Evolutionary conservation across 2,329 filamentous ascomycete species (phyloP).

Genomic region (Claviceps sp.): DNA sequence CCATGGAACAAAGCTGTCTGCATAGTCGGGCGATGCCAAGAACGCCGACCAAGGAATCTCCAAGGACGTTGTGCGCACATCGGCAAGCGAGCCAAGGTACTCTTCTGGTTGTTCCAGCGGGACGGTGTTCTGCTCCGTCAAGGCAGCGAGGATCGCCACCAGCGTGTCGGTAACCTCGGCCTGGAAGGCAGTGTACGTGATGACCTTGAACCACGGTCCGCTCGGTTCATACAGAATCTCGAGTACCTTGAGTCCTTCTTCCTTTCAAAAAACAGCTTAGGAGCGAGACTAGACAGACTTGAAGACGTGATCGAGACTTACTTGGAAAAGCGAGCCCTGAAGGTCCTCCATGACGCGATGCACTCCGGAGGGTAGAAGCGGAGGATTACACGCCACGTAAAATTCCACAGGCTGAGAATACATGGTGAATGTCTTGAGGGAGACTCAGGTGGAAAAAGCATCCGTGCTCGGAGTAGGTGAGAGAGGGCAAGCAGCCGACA

Average conservation of each 20-base stretch:
- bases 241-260: conserved; percentile 6
- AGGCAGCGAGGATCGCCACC: conserved; percentile 8
- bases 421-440: neutral
- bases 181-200: conserved; percentile 7
- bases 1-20: neutral
- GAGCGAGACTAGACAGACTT: neutral
- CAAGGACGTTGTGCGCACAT: neutral
- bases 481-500: neutral
- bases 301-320: neutral
- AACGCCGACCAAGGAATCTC: neutral
- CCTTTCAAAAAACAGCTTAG: neutral
- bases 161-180: conserved; percentile 10
- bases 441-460: too few species aligned
- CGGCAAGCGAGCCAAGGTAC: neutral
- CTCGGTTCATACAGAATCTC: conserved; percentile 25
- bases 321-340: neutral
- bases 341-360: conserved; percentile 11
- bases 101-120: neutral
- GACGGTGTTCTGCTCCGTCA: conserved; percentile 5
- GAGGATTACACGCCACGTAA: conserved; percentile 22
- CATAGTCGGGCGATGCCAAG: neutral
- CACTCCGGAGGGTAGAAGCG: conserved; percentile 18
- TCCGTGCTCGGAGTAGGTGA: neutral
- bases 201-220: conserved; percentile 22
- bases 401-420: conserved; percentile 13